A percentile compares a stretch with the other conserved stretches of the same genome.
Conservation (phyloP, 225 moss, liverwort and hornwort species). For the Thuidium tamariscinum region DNA sequence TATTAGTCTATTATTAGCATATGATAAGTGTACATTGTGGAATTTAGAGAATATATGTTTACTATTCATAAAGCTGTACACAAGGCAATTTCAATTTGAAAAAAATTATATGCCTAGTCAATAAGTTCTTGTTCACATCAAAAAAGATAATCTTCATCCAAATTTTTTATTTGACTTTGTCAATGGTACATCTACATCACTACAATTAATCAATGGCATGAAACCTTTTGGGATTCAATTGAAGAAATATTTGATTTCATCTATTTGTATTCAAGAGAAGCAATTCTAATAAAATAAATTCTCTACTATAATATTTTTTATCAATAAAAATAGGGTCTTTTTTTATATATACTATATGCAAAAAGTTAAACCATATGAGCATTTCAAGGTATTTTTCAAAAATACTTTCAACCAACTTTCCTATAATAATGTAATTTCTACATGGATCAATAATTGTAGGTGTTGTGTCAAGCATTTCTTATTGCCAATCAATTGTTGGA, state of each 20-base stretch:
- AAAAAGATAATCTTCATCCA: background rate
- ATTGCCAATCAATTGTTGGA: conserved; percentile 47
- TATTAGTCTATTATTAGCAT: background rate
- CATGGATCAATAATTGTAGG: background rate
- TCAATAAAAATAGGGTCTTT: background rate
- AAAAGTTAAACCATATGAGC: background rate
- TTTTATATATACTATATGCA: fast-evolving
- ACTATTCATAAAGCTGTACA: no score
- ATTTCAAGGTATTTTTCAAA: background rate
- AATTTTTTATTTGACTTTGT: background rate
- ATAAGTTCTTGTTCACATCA: background rate
- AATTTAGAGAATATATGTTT: background rate
- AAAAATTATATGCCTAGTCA: background rate
- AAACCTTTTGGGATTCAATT: fast-evolving
- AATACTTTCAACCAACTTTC: fast-evolving
- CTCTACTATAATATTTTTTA: fast-evolving
- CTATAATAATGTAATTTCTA: background rate
- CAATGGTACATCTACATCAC: no score
- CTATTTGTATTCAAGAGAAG: background rate
- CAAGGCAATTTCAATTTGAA: background rate
- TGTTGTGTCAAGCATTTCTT: conserved; percentile 45
- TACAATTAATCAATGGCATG: background rate
- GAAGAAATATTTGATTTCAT: background rate
- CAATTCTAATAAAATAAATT: background rate
- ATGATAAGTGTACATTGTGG: background rate